Conservation (phyloP, 306 rosid species). For the Astragalus glycyphyllos region DNA sequence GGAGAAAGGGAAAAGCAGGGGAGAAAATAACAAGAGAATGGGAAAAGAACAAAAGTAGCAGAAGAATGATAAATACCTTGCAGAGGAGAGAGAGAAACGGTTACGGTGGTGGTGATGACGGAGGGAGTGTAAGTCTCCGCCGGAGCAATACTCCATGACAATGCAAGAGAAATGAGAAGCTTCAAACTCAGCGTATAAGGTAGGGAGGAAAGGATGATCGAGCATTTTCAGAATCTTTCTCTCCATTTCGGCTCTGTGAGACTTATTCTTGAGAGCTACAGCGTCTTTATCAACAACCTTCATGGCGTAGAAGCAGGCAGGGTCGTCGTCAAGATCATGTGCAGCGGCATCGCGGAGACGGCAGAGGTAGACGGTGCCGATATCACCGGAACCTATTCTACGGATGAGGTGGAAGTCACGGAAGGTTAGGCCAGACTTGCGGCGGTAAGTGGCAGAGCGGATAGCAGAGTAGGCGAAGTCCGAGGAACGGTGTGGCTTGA, state of each 20-base stretch:
- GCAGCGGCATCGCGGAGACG: conserved; percentile 48
- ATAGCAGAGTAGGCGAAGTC: conserved; percentile 91
- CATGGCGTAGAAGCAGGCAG: conserved; percentile 72
- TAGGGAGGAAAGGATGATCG: conserved; percentile 91
- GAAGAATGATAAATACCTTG: conserved; percentile 52
- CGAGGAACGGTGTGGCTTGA: conserved; percentile 93
- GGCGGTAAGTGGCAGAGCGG: conserved; percentile 54
- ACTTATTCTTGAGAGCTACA: conserved; percentile 77
- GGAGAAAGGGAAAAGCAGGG: conserved; percentile 42
- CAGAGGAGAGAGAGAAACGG: conserved; percentile 81
- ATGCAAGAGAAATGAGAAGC: conserved; percentile 93
- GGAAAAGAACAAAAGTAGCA: background rate
- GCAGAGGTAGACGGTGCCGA: conserved; percentile 92
- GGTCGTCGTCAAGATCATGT: conserved; percentile 35
- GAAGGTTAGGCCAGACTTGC: conserved; percentile 63
- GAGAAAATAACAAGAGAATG: conserved; percentile 44
- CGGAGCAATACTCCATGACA: conserved; percentile 96
- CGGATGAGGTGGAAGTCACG: conserved; percentile 85
- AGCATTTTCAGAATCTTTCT: conserved; percentile 89
- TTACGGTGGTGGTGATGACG: conserved; percentile 69
- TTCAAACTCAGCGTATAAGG: conserved; percentile 90
- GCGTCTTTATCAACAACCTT: conserved; percentile 94
- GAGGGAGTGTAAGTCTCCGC: conserved; percentile 93
- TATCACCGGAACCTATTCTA: conserved; percentile 90
- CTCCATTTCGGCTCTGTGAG: conserved; percentile 91